phyloP scores from a whole-genome alignment of 495 filamentous ascomycete species.

The Penicillium salamii region DNA sequence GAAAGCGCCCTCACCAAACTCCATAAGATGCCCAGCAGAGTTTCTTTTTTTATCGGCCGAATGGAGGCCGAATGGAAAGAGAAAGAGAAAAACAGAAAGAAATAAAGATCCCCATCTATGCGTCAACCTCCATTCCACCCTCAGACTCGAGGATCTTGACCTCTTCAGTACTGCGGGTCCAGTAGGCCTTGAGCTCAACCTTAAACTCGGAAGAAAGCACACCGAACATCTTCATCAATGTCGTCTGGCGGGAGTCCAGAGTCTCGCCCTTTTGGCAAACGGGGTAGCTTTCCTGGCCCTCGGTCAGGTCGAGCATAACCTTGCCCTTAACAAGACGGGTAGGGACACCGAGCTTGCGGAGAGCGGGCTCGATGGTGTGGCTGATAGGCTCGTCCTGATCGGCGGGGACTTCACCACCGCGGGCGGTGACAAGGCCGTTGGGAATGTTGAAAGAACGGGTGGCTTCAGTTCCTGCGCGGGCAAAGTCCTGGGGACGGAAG shows the following conservation, averaged over 20 bases:
- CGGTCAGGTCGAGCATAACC: conserved; percentile 74
- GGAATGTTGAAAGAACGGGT: conserved; percentile 75
- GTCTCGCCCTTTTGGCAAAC: conserved; percentile 81
- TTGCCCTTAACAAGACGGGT: conserved; percentile 84
- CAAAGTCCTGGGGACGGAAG: conserved; percentile 74
- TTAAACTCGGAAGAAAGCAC: conserved; percentile 84
- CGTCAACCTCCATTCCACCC: conserved; percentile 43
- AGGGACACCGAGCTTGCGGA: conserved; percentile 84
- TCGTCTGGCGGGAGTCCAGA: conserved; percentile 84
- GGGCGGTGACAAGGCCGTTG: conserved; percentile 69
- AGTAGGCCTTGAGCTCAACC: conserved; percentile 68
- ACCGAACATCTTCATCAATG: conserved; percentile 90
- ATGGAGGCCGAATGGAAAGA: conserved; percentile 19
- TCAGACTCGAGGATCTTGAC: conserved; percentile 41
- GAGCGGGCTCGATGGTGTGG: conserved; percentile 81
- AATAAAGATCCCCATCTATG: conserved; percentile 19
- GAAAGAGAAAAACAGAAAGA: conserved; percentile 13
- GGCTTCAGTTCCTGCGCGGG: conserved; percentile 77
- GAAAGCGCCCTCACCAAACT: conserved; percentile 40
- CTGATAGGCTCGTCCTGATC: conserved; percentile 83
- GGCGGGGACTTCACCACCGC: conserved; percentile 69
- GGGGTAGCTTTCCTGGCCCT: conserved; percentile 61
- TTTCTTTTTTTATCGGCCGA: conserved; percentile 26
- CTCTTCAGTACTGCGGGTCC: conserved; percentile 40
- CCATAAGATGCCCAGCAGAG: conserved; percentile 36